These are phyloP conservation scores for Corchorus olitorius DNA, from an alignment of 345 rosid genomes.

Conservation along the genomic window DNA sequence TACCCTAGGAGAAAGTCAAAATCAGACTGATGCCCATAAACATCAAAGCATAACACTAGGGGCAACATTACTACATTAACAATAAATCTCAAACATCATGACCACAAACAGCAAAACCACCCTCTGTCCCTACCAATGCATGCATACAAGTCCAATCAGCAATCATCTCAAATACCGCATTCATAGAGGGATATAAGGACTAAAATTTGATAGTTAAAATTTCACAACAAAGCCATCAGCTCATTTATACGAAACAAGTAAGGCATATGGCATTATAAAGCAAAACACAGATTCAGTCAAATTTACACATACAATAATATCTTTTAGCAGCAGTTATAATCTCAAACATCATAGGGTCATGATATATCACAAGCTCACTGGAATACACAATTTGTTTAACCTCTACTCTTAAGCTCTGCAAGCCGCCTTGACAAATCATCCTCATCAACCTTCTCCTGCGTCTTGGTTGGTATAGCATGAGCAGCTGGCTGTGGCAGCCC, in stretches of 20 bases:
- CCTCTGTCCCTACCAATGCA: background rate
- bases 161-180: background rate
- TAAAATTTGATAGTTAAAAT: background rate
- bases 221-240: conserved; percentile 15
- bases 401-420: conserved; percentile 94
- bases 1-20: background rate
- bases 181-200: background rate
- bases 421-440: conserved; percentile 96
- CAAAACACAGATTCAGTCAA: conserved; percentile 17
- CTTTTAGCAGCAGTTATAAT: conserved; percentile 13
- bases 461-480: conserved; percentile 78
- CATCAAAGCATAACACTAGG: background rate
- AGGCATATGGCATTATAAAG: background rate
- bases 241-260: conserved; percentile 17
- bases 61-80: too few species aligned
- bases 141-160: background rate
- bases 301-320: conserved; percentile 25
- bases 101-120: background rate
- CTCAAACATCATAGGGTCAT: background rate
- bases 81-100: background rate
- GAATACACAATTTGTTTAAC: conserved; percentile 31
- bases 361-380: conserved; percentile 10
- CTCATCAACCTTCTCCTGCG: conserved; percentile 91
- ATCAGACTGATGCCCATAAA: background rate
- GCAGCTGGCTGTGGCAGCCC: conserved; percentile 97